phyloP scores from a whole-genome alignment of 1,139 yeast species.

The Fermentozyma sake region DNA sequence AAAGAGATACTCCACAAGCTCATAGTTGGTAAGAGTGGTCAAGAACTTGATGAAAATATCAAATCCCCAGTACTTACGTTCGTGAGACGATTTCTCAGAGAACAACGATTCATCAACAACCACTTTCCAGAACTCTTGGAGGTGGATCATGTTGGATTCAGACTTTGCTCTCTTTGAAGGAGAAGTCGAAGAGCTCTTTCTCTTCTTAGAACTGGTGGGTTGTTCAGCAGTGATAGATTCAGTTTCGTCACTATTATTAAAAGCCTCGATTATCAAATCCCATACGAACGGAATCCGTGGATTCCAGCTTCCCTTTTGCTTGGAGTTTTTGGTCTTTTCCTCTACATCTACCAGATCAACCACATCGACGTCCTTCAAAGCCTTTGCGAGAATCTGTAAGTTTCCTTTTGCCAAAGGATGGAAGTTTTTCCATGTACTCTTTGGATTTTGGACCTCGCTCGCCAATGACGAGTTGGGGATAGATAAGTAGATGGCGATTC shows the following conservation, averaged over 20 bases:
- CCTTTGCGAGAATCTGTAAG: slow-evolving; percentile 54
- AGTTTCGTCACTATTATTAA: slow-evolving; percentile 21
- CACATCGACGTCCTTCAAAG: slow-evolving; percentile 54
- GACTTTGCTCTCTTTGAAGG: slow-evolving; percentile 25
- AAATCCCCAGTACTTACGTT: slow-evolving; percentile 84
- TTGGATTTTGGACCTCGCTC: slow-evolving; percentile 20
- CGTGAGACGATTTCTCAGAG: slow-evolving; percentile 72
- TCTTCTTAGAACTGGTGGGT: slow-evolving; percentile 18
- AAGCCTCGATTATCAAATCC: slow-evolving; percentile 54
- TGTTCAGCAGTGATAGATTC: slow-evolving; percentile 5
- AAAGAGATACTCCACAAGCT: slow-evolving; percentile 42
- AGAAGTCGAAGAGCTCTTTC: slow-evolving; percentile 27
- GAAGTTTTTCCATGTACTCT: slow-evolving; percentile 59
- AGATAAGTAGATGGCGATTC: slow-evolving; percentile 65
- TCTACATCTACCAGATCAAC: slow-evolving; percentile 28
- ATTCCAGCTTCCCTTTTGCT: slow-evolving; percentile 64
- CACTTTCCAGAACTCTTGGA: slow-evolving; percentile 76
- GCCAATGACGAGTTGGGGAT: slow-evolving; percentile 29
- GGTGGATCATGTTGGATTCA: slow-evolving; percentile 20
- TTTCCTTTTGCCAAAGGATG: slow-evolving; percentile 75
- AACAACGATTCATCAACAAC: slow-evolving; percentile 80
- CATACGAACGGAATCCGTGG: slow-evolving; percentile 83
- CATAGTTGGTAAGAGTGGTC: slow-evolving; percentile 21
- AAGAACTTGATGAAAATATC: slow-evolving; percentile 59
- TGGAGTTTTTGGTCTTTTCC: slow-evolving; percentile 13